Evolutionary conservation across 2,329 filamentous ascomycete species (phyloP).

Genomic region (Aspergillus melleus): DNA sequence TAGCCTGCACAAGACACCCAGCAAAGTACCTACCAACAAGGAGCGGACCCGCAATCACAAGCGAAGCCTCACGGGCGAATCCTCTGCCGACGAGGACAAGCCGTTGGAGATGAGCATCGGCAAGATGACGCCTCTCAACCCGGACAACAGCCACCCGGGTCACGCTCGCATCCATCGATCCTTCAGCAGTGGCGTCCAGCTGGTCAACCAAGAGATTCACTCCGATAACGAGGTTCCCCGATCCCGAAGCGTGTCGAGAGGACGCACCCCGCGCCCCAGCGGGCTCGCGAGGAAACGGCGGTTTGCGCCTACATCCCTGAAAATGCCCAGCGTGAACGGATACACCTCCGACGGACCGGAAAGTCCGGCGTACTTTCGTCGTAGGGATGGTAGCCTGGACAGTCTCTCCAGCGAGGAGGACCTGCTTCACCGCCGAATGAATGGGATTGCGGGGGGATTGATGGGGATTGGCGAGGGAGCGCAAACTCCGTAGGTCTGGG

Average conservation of each 20-base stretch:
- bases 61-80: conserved; percentile 51
- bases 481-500: conserved; percentile 27
- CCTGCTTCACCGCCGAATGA: conserved; percentile 56
- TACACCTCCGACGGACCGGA: conserved; percentile 22
- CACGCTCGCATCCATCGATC: not conserved
- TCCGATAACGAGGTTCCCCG: not conserved
- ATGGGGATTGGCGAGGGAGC: conserved; percentile 46
- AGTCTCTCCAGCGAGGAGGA: conserved; percentile 59
- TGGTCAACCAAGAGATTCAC: not conserved
- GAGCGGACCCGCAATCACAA: conserved; percentile 45
- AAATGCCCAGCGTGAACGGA: conserved; percentile 10
- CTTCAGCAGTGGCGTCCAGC: not conserved
- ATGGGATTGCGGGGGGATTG: conserved; percentile 54
- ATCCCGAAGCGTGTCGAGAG: conserved; percentile 11
- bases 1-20: not conserved
- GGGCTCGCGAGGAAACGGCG: conserved; percentile 12
- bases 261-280: conserved; percentile 6
- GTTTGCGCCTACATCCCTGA: conserved; percentile 21
- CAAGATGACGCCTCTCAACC: conserved; percentile 26
- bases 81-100: conserved; percentile 76
- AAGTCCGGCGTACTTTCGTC: conserved; percentile 21
- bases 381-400: conserved; percentile 47
- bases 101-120: conserved; percentile 78
- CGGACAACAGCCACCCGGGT: conserved; percentile 23
- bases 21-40: conserved; percentile 12